Base-by-base conservation (phyloP, 306 rosid species). In the Acacia acuminata region DNA sequence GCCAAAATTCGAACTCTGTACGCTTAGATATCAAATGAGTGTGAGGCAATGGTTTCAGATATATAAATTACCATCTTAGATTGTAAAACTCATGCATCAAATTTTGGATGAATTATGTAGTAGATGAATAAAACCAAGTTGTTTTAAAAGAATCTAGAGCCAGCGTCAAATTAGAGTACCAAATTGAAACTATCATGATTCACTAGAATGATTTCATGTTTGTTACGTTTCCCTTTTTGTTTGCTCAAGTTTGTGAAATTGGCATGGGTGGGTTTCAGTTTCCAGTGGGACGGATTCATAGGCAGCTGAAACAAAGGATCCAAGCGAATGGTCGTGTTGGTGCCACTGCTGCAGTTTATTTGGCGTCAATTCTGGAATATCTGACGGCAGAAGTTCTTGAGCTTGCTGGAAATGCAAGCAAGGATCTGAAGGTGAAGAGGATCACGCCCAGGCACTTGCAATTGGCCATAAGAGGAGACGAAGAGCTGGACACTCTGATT, bases 361-460 rank as follows among this genome's bases (percentile, higher is more conserved):
- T 95, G 84, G 98, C 99, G 20, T 95, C 99, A 8, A 95, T 95
- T 84, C 98, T 93, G 4, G 99, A 95, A 84, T 95, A 95, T 73
- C 92, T 95, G 50, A 95, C 98, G 0, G 98, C 98, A 0, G 98
- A 95, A 76, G 98, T 95, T 82, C 98, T 95, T 14, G 98, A 95
- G 76, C 87, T 95, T 36, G 98, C 98, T 14, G 98, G 98, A 25
- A 95, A 95, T 64, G 98, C 98, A 3, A 95, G 98, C 88, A 95
- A 95, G 73, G 98, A 95, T 92, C 82, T 95, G 61, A 95, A 95
- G 85, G 97, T 95, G 83, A 95, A 95, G 94, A 95, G 99, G 87
- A 95, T 95, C 67, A 95, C 99, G 19, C 99, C 99, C 10, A 88
- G 99, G 86, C 99, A 95, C 83, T 88, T 95, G 88, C 99, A 95